Evolutionary conservation across 2,329 filamentous ascomycete genomes (phyloP), one percentile per base, ranked within the genome.

Genomic region (Ampelomyces quisqualis): DNA sequence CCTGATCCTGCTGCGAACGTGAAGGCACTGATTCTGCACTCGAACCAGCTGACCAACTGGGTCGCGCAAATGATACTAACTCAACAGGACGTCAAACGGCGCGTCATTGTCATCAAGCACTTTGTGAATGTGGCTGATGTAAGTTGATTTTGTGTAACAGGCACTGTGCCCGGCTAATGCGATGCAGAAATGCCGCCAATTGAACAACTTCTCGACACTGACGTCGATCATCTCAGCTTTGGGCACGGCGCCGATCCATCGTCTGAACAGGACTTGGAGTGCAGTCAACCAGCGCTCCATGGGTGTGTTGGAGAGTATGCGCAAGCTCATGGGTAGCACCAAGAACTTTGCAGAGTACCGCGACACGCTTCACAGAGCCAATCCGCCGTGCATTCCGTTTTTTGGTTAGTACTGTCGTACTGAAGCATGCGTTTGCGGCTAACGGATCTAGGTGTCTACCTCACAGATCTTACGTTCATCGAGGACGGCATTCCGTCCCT

Each of bases 11-110:
- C 93, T 7, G 82, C 89, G 1, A 97, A 98, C 58, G 89, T 98
- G 55, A 96, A 97, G 71, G 88, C 90, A 7, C 78, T 98, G 49
- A 98, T 98, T 71, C 76, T 97, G 37, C 93, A 98, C 71, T 97
- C 93, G 0, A 98, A 98, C 62, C 91, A 97, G 69, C 84, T 98
- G 76, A 98, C 93, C 5, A 98, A 97, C 66, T 98, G 93, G 93
- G 93, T 97, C 35, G 93, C 93, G 20, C 91, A 97, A 69, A 97
- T 98, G 93, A 97, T 98, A 55, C 72, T 98, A 48, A 90, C 86
- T 0, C 93, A 98, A 69, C 81, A 85, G 58, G 93, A 98, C 65
- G 88, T 96, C 49, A 95, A 93, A 75, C 94, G 95, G 69, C 82
- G 93, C 57, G 91, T 97, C 18, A 87, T 95, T 22, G 93, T 98